Percentiles rank a stretch among this genome's conserved stretches.
These are phyloP conservation scores for Purpureocillium lavendulum DNA, from an alignment of 2,329 filamentous ascomycete species.

Conservation along the genomic window DNA sequence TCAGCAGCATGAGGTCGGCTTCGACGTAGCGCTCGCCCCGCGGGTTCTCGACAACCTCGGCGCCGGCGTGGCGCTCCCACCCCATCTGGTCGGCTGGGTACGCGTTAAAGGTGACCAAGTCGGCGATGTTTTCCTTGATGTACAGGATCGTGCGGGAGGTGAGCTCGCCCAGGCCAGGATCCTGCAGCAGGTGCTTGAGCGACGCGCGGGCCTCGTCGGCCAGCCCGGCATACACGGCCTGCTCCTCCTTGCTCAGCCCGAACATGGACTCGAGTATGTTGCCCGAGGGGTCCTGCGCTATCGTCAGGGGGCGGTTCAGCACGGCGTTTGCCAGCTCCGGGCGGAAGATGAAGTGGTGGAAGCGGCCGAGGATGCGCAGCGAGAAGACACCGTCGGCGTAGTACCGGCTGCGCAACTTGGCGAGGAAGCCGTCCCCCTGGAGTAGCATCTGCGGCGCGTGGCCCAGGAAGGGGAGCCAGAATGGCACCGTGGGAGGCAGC, in stretches of 20 bases:
- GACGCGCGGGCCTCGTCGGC: constrained; percentile 16
- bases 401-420: constrained; percentile 20
- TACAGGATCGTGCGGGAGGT: constrained; percentile 10
- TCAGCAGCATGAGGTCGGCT: constrained; percentile 22
- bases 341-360: constrained; percentile 24
- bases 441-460: constrained; percentile 23
- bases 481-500: constrained; percentile 18
- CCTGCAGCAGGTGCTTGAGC: constrained; percentile 17
- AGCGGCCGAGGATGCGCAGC: constrained; percentile 20
- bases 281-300: constrained; percentile 15
- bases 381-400: constrained; percentile 27
- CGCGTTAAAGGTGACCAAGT: constrained; percentile 29
- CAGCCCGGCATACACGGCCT: constrained; percentile 21
- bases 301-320: constrained; percentile 17
- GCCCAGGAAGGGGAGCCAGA: constrained; percentile 27
- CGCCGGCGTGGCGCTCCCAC: constrained; percentile 27
- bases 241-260: constrained; percentile 18
- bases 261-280: constrained; percentile 23
- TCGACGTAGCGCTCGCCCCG: constrained; percentile 19
- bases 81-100: constrained; percentile 27
- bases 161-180: constrained; percentile 15
- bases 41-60: constrained; percentile 18
- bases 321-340: constrained; percentile 19
- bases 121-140: constrained; percentile 20
- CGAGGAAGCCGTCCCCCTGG: constrained; percentile 19